A percentile compares a stretch with the other conserved stretches of the same genome.
These are phyloP conservation scores for Corynespora cassiicola DNA, from an alignment of 2,329 filamentous ascomycete species.

Conservation along the genomic window DNA sequence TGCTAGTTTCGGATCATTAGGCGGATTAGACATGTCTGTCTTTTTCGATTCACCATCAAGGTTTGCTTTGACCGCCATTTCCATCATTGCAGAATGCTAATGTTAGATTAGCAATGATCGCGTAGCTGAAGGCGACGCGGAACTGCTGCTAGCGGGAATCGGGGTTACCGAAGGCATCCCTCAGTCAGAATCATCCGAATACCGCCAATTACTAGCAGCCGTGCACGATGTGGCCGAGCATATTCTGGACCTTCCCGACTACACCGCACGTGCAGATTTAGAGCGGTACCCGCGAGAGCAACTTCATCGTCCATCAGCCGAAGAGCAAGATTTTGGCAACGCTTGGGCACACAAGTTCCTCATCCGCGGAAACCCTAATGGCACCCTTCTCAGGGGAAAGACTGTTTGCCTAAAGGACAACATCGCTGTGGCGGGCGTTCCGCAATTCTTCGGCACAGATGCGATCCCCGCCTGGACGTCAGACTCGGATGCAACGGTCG, in stretches of 20 bases:
- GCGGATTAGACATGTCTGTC: constrained; percentile 36
- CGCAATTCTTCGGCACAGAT: constrained; percentile 61
- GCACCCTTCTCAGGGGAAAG: constrained; percentile 43
- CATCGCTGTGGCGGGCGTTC: constrained; percentile 61
- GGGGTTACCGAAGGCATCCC: constrained; percentile 37
- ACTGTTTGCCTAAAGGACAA: constrained; percentile 62
- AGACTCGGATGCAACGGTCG: constrained; percentile 60
- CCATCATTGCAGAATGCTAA: constrained; percentile 7
- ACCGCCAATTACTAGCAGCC: constrained; percentile 56
- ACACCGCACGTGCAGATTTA: constrained; percentile 51
- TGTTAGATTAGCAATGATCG: constrained; percentile 23
- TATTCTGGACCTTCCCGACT: constrained; percentile 55
- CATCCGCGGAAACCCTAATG: constrained; percentile 45
- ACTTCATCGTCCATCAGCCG: constrained; percentile 45
- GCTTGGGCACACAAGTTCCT: constrained; percentile 61
- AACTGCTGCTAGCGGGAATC: constrained; percentile 26
- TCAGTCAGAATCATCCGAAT: constrained; percentile 51
- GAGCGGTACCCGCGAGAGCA: constrained; percentile 54
- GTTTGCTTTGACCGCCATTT: constrained; percentile 10
- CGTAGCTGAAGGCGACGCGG: constrained; percentile 29
- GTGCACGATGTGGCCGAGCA: constrained; percentile 60
- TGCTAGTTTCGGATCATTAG: too few relatives aligned
- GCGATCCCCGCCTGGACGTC: constrained; percentile 57
- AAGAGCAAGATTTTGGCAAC: constrained; percentile 48
- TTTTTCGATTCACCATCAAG: constrained; percentile 34